A percentile compares a stretch with the other conserved stretches of the same genome.
Evolutionary conservation across 352 stramenopile genomes (phyloP).

Genomic region (Globisporangium cystogenes): DNA sequence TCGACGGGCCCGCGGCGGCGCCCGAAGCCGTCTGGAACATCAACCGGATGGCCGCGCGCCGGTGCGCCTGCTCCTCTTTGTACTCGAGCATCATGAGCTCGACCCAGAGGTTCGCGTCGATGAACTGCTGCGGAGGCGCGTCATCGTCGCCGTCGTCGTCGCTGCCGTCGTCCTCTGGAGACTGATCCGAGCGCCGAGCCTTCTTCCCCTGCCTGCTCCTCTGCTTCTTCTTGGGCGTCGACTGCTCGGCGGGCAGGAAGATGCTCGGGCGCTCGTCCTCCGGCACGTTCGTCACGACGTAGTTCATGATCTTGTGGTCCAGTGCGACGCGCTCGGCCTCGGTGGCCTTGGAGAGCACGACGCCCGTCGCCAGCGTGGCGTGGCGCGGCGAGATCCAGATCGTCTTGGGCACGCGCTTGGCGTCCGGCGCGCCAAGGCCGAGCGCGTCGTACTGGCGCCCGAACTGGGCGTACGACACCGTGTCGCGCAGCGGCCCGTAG

Average conservation of each 20-base stretch:
- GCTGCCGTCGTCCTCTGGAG: slow-evolving; percentile 2
- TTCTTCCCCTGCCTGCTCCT: slow-evolving; percentile 7
- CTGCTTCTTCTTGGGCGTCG: too few species aligned
- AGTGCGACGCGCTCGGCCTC: slow-evolving; percentile 46
- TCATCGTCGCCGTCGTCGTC: slow-evolving; percentile 12
- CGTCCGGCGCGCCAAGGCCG: slow-evolving; percentile 3
- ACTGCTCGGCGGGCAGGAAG: slow-evolving; percentile 31
- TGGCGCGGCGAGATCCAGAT: slow-evolving; percentile 82
- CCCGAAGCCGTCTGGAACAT: slow-evolving; percentile 90
- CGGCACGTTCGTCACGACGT: slow-evolving; percentile 59
- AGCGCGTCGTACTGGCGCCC: slow-evolving; percentile 35
- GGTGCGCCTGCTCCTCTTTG: slow-evolving; percentile 90
- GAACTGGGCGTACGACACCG: slow-evolving; percentile 56
- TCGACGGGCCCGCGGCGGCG: not conserved
- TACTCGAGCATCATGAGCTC: slow-evolving; percentile 90
- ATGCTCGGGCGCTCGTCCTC: slow-evolving; percentile 42
- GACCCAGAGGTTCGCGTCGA: slow-evolving; percentile 76
- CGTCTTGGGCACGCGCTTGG: slow-evolving; percentile 43
- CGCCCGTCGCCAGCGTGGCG: slow-evolving; percentile 58
- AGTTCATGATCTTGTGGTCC: slow-evolving; percentile 62
- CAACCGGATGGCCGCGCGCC: slow-evolving; percentile 81
- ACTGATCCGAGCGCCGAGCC: not conserved
- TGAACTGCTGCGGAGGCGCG: slow-evolving; percentile 28
- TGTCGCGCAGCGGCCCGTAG: slow-evolving; percentile 57
- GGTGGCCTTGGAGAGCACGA: slow-evolving; percentile 70